Conservation (phyloP, 2,329 filamentous ascomycete genomes). For the Penicillium sp. region DNA sequence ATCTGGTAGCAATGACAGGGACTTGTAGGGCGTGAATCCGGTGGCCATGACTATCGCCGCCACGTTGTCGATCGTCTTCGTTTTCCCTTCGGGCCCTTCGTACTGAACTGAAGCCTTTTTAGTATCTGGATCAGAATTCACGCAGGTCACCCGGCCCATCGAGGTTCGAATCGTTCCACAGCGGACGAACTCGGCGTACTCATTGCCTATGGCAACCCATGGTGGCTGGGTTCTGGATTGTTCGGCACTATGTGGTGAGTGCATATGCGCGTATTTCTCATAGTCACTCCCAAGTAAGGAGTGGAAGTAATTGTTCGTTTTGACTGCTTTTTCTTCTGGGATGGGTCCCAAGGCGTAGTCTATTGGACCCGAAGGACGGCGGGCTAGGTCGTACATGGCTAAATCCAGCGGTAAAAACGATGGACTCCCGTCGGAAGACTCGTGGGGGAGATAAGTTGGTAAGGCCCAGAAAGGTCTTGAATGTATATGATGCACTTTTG, state of each 20-base stretch:
- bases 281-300: conserved; percentile 48
- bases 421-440: conserved; percentile 19
- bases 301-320: conserved; percentile 50
- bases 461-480: conserved; percentile 71
- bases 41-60: conserved; percentile 71
- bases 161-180: conserved; percentile 57
- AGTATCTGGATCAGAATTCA: conserved; percentile 5
- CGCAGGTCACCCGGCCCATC: conserved; percentile 40
- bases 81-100: conserved; percentile 31
- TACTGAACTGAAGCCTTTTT: conserved; percentile 35
- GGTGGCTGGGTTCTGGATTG: conserved; percentile 52
- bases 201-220: conserved; percentile 67
- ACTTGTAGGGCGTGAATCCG: conserved; percentile 65
- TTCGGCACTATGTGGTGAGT: conserved; percentile 39
- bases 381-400: conserved; percentile 65
- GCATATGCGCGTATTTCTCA: conserved; percentile 33
- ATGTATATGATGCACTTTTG: conserved; percentile 63
- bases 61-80: conserved; percentile 54
- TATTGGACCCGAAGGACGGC: conserved; percentile 57
- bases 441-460: conserved; percentile 51
- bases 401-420: conserved; percentile 72
- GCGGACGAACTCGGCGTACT: conserved; percentile 71
- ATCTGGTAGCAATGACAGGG: conserved; percentile 62
- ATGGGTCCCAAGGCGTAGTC: conserved; percentile 65
- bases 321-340: conserved; percentile 54